Base-by-base conservation (phyloP, 106 monocot species). In the Phalaenopsis aphrodite region DNA sequence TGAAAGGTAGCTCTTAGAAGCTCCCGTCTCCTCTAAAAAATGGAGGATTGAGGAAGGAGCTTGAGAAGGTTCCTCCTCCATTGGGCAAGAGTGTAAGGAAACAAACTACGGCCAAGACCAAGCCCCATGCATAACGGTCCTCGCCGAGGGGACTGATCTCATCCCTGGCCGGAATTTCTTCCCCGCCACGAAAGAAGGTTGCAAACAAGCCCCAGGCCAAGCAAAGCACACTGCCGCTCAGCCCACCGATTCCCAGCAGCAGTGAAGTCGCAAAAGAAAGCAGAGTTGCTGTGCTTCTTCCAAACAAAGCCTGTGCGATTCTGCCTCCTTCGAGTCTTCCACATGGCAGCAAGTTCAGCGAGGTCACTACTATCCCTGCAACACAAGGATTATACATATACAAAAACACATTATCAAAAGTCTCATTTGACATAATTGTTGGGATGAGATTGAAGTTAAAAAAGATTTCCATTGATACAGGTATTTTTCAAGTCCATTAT, bases 201-300 rank as follows among this genome's bases (percentile, higher is more conserved):
- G 92, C 92, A 37, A 95, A 90, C 77, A 93, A 57, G 0, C 92
- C 95, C 95, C 95, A 95, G 12, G 90, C 92, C 79, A 95, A 76
- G 84, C 92, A 95, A 42, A 95, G 95, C 12, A 95, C 92, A 49
- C 95, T 95, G 43, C 95, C 93, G 46, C 88, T 92, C 24, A 95
- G 85, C 3, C 90, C 95, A 8, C 95, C 95, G 3, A 87, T 82
- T 16, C 88, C 95, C 8, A 95, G 81, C 6, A 89, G 88, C 5
- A 95, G 55, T 3, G 95, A 92, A 2, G 92, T 90, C 8, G 75
- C 86, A 52, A 90, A 88, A 5, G 95, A 95, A 0, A 95, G 88
- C 73, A 88, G 48, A 4, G 81, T 75, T 0, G 95, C 95, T 0
- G 88, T 81, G 66, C 76, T 89, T 55, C 95, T 84, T 21, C 95